phyloP scores from a whole-genome alignment of 106 monocot genomes.

The Alisma plantagoaquatica region DNA sequence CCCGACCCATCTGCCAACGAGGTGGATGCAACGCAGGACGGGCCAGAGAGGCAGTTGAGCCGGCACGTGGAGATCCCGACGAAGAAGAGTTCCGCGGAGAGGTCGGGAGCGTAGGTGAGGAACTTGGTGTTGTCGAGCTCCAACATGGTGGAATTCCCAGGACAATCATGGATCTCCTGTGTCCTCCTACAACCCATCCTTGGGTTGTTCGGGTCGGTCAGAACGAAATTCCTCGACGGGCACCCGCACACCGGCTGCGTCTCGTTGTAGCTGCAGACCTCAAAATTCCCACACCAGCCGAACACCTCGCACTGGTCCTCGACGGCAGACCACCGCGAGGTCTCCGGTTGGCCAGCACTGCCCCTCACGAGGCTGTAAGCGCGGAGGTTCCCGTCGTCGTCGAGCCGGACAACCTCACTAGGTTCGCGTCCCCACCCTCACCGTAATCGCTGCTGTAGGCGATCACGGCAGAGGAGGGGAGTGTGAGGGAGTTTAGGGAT shows the following conservation, averaged over 20 bases:
- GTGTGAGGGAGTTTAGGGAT: constrained; percentile 23
- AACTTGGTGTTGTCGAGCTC: constrained; percentile 51
- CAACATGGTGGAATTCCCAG: constrained; percentile 55
- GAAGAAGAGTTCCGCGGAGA: constrained; percentile 40
- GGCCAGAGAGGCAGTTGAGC: constrained; percentile 44
- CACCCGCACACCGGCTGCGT: constrained; percentile 53
- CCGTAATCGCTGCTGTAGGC: constrained; percentile 84
- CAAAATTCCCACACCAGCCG: constrained; percentile 76
- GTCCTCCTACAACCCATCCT: constrained; percentile 39
- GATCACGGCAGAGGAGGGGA: constrained; percentile 18
- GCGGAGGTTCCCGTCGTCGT: constrained; percentile 69
- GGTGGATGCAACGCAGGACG: constrained; percentile 67
- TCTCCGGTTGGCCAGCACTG: constrained; percentile 1
- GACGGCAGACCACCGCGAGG: constrained; percentile 51
- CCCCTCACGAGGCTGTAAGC: constrained; percentile 34
- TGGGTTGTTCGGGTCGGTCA: constrained; percentile 21
- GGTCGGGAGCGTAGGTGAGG: constrained; percentile 56
- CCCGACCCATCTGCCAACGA: constrained; percentile 73
- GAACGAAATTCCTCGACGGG: constrained; percentile 59
- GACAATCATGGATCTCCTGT: constrained; percentile 36
- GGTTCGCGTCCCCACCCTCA: constrained; percentile 27
- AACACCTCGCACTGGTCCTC: constrained; percentile 81
- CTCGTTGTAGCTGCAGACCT: constrained; percentile 64
- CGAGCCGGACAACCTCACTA: constrained; percentile 53
- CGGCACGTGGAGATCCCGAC: constrained; percentile 57